These are phyloP conservation scores for Trypanosoma lewisi DNA, from an alignment of 208 protist species.

Conservation along the genomic window DNA sequence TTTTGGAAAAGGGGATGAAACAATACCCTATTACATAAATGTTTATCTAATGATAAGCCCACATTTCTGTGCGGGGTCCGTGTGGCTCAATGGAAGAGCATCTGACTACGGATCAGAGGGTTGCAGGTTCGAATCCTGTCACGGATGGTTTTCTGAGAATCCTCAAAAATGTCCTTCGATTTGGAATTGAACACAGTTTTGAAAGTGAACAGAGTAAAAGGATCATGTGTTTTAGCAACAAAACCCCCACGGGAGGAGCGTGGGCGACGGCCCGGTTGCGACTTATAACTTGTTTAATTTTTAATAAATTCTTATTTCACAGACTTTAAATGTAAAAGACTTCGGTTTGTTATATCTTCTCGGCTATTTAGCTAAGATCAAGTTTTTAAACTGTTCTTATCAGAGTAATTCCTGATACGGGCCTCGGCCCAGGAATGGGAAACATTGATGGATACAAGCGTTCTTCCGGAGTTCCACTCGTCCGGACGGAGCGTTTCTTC, in stretches of 20 bases:
- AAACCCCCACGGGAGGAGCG: too few species aligned
- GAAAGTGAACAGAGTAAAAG: not conserved
- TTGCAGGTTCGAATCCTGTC: conserved; percentile 41
- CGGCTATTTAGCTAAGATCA: conserved; percentile 90
- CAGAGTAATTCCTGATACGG: conserved; percentile 88
- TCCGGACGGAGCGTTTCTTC: conserved; percentile 29
- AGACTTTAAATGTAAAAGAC: too few species aligned
- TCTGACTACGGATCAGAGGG: conserved; percentile 50
- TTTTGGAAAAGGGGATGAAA: not conserved
- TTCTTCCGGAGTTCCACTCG: conserved; percentile 74
- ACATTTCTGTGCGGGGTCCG: conserved; percentile 15
- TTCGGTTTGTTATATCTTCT: conserved; percentile 50
- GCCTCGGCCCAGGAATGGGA: conserved; percentile 56
- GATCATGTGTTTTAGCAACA: too few species aligned
- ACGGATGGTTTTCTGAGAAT: conserved; percentile 23
- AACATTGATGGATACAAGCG: conserved; percentile 23
- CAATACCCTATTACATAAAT: not conserved
- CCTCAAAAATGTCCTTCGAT: not conserved
- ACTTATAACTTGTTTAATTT: too few species aligned
- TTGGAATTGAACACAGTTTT: not conserved
- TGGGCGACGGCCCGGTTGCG: too few species aligned
- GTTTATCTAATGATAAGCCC: not conserved
- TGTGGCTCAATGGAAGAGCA: conserved; percentile 52
- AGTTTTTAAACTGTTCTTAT: conserved; percentile 91
- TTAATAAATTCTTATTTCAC: too few species aligned